A percentile compares a stretch with the other conserved stretches of the same genome.
phyloP scores from a whole-genome alignment of 306 rosid genomes.

The Oemleria cerasiformis region DNA sequence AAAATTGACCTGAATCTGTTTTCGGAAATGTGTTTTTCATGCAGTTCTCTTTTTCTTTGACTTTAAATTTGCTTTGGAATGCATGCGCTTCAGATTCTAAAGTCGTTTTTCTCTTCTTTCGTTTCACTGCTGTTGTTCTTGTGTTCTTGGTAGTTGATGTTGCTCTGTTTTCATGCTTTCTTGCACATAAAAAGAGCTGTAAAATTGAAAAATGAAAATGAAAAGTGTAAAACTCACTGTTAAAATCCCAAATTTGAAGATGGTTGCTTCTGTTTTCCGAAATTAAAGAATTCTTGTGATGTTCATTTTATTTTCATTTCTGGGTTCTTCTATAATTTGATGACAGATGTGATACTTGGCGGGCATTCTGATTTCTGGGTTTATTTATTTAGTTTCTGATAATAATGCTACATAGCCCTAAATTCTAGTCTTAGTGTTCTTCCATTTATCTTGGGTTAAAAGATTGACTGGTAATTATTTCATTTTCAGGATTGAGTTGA shows the following conservation, averaged over 20 bases:
- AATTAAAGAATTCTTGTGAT: background rate
- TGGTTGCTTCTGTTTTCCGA: background rate
- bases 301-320: background rate
- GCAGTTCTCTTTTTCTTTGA: background rate
- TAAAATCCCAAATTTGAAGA: background rate
- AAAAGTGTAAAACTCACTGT: background rate
- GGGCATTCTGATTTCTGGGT: background rate
- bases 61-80: background rate
- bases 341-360: background rate
- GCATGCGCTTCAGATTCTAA: background rate
- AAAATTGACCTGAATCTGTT: background rate
- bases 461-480: slow-evolving; percentile 3
- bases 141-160: background rate
- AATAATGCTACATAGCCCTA: too few relatives aligned
- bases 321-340: background rate
- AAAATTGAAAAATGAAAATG: background rate
- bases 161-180: background rate
- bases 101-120: background rate
- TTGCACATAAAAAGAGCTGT: background rate
- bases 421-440: too few relatives aligned
- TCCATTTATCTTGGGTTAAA: too few relatives aligned
- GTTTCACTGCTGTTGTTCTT: background rate
- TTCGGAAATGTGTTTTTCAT: background rate
- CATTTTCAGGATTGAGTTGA: slow-evolving; percentile 28
- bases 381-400: background rate